A percentile compares a stretch with the other conserved stretches of the same genome.
Conservation (phyloP, 1,284 basidiomycete species). For the Sutorius eximius region DNA sequence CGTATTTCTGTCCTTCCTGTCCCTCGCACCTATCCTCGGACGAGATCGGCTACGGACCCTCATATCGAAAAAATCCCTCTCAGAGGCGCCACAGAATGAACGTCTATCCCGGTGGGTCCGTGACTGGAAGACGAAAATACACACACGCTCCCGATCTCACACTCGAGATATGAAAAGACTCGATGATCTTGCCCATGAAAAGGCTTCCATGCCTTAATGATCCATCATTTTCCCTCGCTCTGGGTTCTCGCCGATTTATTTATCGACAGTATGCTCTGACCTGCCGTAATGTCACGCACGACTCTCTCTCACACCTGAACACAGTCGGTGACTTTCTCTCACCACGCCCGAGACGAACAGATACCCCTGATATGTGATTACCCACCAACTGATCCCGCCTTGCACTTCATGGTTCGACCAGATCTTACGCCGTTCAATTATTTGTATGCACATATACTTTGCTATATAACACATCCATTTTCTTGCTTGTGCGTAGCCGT, state of each 20-base stretch:
- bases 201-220: conserved; percentile 37
- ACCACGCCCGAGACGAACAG: conserved; percentile 20
- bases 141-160: conserved; percentile 45
- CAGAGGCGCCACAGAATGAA: conserved; percentile 35
- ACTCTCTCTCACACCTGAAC: conserved; percentile 21
- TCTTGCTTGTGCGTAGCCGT: conserved; percentile 10
- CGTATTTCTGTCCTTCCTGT: conserved; percentile 68
- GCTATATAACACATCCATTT: conserved; percentile 8
- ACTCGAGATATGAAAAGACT: conserved; percentile 42
- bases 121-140: conserved; percentile 57
- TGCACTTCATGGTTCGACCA: conserved; percentile 15
- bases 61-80: conserved; percentile 44
- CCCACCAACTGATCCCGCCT: conserved; percentile 21
- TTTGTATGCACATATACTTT: conserved; percentile 33
- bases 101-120: conserved; percentile 54
- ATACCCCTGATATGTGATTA: conserved; percentile 38
- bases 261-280: conserved; percentile 15
- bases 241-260: conserved; percentile 26
- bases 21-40: conserved; percentile 74
- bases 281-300: conserved; percentile 28
- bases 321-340: conserved; percentile 11
- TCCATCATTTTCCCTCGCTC: conserved; percentile 12
- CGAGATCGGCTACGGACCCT: conserved; percentile 60
- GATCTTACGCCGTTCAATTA: conserved; percentile 30
- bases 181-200: conserved; percentile 48